Evolutionary conservation across 306 rosid genomes (phyloP), one percentile per base, ranked within the genome.

Genomic region (Quercus rubra): DNA sequence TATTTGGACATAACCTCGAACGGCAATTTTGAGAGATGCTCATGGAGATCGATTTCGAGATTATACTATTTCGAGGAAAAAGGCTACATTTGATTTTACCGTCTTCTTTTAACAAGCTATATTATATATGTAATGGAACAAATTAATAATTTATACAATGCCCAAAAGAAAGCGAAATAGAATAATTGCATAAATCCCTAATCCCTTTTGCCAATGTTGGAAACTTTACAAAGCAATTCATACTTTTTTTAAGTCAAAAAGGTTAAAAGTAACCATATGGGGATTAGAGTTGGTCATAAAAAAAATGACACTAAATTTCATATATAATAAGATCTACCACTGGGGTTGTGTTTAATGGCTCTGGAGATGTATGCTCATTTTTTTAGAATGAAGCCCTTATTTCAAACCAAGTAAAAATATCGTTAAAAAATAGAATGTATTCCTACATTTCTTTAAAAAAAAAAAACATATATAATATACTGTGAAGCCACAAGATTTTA

Each of bases 131-230:
- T 5, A 20, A 13, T 20, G 66, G 66, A 23, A 12, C 4, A n/a
- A 28, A 12, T 5, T 5, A 62, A 63, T 15, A 17, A 28, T 15
- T 17, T 30, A 58, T 21, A 20, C 14, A 58, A 58, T 7, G 21
- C 66, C 23, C 30, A 18, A 66, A 30, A 11, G 21, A 28, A 30
- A 28, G 6, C 7, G 49, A 17, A 66, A 15, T 31, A 66, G 43
- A 30, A 66, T 66, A 66, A 66, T 66, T 66, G 43, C 12, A 31
- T 14, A 66, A 31, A 15, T 41, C 43, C 33, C 49, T 25, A 66
- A 17, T 28, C 28, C 19, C 56, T 77, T 70, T 71, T 71, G 70
- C 61, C 12, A 82, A 58, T 58, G 73, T 25, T 56, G 74, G 69
- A 81, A 78, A 78, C 72, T 70, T 62, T 12, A 78, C 25, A 21